Base-by-base conservation (phyloP, 805 yeast species). In the Wickerhamomyces bisporus region DNA sequence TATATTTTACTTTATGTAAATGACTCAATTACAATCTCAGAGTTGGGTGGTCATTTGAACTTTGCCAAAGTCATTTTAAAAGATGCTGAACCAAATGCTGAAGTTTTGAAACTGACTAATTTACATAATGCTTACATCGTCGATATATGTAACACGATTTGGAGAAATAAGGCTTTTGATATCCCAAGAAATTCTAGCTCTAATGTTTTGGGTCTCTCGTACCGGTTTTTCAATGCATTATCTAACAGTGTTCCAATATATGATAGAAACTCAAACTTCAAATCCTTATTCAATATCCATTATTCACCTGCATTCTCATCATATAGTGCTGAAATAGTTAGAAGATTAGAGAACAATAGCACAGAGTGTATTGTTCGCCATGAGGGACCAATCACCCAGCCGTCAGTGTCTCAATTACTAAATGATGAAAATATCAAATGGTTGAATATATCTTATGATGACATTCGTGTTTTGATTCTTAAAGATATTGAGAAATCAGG, bases 151-250 rank as follows among this genome's bases (percentile, higher is more conserved):
- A 78, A 79, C 40, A 59, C 71, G 12, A 34, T 73, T 0, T 79
- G 84, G 84, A 56, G 81, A 41, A 73, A 76, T 44, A 66, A 63
- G 47, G 73, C 78, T 1, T 69, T 76, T 43, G 64, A 64, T 19
- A 51, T 52, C n/a, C 42, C 51, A 2, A 53, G 50, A 57, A 65
- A 48, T 10, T 44, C 49, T 2, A 47, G 19, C 17, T 11, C 44
- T 52, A 39, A 52, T 65, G 26, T 50, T 39, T n/a, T 70, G 52
- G 47, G 53, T 57, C 15, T 52, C 44, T 19, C 62, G 45, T 25
- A 45, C 68, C 41, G 52, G 50, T 41, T 46, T 50, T 56, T 33
- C 46, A 47, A 40, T 38, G 49, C 36, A 39, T 50, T 49, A 39
- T 50, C 42, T 35, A 35, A 44, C 9, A 40, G 37, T 15, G 49